phyloP scores from a whole-genome alignment of 768 basidiomycete species.

The Hirschioporus abietinus region DNA sequence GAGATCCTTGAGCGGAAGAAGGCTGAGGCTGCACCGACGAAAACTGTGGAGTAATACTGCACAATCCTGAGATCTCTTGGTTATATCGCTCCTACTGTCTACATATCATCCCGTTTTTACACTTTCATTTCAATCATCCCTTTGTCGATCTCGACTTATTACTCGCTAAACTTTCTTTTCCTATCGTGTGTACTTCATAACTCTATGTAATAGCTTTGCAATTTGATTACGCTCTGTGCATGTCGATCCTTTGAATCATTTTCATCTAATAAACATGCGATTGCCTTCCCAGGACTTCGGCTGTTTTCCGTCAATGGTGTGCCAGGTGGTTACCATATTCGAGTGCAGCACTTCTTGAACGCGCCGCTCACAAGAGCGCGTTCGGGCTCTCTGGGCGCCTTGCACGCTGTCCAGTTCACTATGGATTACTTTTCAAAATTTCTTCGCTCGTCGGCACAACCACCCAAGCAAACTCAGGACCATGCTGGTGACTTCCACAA shows the following conservation, averaged over 20 bases:
- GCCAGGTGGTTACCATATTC: not conserved
- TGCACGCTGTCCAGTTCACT: not conserved
- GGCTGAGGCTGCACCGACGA: conserved; percentile 31
- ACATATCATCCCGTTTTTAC: not conserved
- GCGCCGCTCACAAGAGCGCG: conserved; percentile 1
- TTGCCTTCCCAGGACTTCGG: not conserved
- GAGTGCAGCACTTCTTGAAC: not conserved
- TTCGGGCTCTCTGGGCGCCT: not conserved
- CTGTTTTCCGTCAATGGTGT: not conserved
- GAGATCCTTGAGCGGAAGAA: conserved; percentile 55
- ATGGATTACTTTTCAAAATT: conserved; percentile 92
- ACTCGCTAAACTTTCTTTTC: not conserved
- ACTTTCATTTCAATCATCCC: not conserved
- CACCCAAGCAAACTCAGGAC: conserved; percentile 51
- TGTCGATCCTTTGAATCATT: not conserved
- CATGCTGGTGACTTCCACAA: conserved; percentile 67
- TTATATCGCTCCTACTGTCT: not conserved
- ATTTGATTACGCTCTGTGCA: not conserved
- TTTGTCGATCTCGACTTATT: not conserved
- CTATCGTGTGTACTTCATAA: not conserved
- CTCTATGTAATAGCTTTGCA: not conserved
- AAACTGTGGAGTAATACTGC: conserved; percentile 19
- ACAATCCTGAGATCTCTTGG: not conserved
- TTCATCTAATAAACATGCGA: not conserved
- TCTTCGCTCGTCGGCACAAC: conserved; percentile 43